phyloP scores from a whole-genome alignment of 192 early-diverging fungal genomes.

The Coemansia sp. region DNA sequence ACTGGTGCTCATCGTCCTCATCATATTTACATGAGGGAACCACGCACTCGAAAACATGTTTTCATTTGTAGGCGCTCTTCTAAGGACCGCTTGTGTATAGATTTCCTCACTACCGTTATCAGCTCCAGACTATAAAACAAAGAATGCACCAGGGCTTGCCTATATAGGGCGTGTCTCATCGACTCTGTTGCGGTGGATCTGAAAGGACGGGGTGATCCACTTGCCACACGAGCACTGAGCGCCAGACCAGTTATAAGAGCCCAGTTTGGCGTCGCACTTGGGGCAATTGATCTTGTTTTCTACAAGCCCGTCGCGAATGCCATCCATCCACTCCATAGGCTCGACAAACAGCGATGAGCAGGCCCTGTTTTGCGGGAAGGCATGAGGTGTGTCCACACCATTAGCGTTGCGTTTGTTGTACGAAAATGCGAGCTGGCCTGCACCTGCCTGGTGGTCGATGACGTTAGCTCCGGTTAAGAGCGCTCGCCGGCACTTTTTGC shows the following conservation, averaged over 20 bases:
- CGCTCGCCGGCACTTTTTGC: constrained; percentile 63
- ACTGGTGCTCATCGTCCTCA: constrained; percentile 44
- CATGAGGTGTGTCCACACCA: constrained; percentile 47
- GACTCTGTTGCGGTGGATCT: constrained; percentile 71
- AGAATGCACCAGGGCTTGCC: neutral
- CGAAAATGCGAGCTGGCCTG: constrained; percentile 69
- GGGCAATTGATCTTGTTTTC: constrained; percentile 75
- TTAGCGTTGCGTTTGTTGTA: constrained; percentile 66
- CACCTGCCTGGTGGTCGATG: constrained; percentile 65
- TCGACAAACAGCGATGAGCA: constrained; percentile 83
- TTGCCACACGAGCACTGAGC: constrained; percentile 76
- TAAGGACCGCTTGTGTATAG: constrained; percentile 4
- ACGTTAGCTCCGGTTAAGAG: constrained; percentile 64
- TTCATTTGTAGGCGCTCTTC: neutral
- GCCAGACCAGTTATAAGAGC: constrained; percentile 75
- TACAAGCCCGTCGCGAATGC: constrained; percentile 55
- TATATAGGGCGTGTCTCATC: constrained; percentile 56
- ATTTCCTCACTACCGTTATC: neutral
- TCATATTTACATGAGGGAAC: constrained; percentile 40
- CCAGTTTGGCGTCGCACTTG: constrained; percentile 76
- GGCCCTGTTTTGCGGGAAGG: constrained; percentile 46
- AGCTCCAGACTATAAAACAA: neutral
- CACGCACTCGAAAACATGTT: neutral
- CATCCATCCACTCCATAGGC: constrained; percentile 81
- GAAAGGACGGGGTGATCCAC: constrained; percentile 79